Evolutionary conservation across 2,329 filamentous ascomycete genomes (phyloP).

Genomic region (Colletotrichum chrysophilum): DNA sequence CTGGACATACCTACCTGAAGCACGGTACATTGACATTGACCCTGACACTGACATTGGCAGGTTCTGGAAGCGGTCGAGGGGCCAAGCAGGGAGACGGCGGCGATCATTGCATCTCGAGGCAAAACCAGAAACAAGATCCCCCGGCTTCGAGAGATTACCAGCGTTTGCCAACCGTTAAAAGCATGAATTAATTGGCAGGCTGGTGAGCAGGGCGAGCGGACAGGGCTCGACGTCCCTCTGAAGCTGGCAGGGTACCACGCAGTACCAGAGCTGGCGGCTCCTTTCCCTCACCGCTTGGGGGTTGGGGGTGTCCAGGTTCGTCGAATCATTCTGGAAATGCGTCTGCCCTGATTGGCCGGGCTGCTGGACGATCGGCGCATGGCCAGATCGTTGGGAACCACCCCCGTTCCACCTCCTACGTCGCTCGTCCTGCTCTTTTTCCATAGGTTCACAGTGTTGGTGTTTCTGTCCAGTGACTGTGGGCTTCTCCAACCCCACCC

Average conservation of each 20-base stretch:
- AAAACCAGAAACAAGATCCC: not conserved
- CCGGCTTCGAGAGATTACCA: not conserved
- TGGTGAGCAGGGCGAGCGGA: not conserved
- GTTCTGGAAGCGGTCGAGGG: not conserved
- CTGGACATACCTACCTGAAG: not conserved
- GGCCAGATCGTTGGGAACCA: slow-evolving; percentile 21
- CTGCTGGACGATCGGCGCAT: slow-evolving; percentile 2
- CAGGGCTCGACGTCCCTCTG: not conserved
- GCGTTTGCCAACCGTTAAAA: not conserved
- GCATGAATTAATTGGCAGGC: not conserved
- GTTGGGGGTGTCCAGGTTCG: not conserved
- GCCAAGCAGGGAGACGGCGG: not conserved
- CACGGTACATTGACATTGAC: not conserved
- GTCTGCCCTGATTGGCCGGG: slow-evolving; percentile 2
- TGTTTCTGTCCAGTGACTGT: not conserved
- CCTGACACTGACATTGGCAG: not conserved
- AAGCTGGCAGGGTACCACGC: not conserved
- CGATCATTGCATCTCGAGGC: not conserved
- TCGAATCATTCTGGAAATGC: slow-evolving; percentile 13
- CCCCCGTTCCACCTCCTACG: not conserved
- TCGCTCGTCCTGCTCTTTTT: not conserved
- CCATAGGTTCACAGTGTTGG: not conserved
- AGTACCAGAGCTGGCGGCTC: not conserved
- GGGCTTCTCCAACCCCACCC: not conserved
- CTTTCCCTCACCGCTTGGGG: slow-evolving; percentile 18